Percentiles rank a stretch among this genome's conserved stretches.
Conservation (phyloP, 176 grass and related monocot species). For the Cenchrus americanus region DNA sequence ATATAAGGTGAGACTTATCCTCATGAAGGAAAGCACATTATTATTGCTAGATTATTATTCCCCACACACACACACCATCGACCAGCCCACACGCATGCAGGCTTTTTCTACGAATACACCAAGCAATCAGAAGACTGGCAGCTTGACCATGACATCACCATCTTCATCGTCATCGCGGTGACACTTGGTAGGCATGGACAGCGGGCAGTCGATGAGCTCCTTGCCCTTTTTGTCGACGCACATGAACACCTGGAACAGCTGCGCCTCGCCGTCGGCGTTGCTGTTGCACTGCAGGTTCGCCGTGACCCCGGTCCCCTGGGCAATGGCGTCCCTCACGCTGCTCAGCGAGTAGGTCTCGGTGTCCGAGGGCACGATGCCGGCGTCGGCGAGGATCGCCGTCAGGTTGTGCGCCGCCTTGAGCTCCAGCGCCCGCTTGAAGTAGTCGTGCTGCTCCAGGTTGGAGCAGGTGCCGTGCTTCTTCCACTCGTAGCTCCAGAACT, state of each 20-base stretch:
- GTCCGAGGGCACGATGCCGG: constrained; percentile 65
- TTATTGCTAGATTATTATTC: too few species aligned
- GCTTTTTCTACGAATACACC: too few species aligned
- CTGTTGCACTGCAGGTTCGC: constrained; percentile 72
- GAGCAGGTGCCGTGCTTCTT: constrained; percentile 85
- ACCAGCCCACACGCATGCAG: too few species aligned
- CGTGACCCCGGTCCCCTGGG: constrained; percentile 28
- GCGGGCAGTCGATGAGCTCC: constrained; percentile 68
- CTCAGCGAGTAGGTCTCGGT: constrained; percentile 37
- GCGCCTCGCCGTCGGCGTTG: constrained; percentile 39
- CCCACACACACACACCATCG: too few species aligned
- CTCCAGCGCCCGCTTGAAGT: constrained; percentile 57
- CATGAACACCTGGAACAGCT: constrained; percentile 84
- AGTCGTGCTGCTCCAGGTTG: constrained; percentile 58
- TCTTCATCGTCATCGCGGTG: not conserved
- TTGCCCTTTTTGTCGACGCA: constrained; percentile 53
- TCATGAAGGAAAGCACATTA: too few species aligned
- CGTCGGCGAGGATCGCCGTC: constrained; percentile 45
- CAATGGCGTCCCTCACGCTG: constrained; percentile 56
- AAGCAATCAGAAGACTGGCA: constrained; percentile 56
- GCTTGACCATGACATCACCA: constrained; percentile 33
- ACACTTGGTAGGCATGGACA: constrained; percentile 51
- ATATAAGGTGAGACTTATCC: too few species aligned
- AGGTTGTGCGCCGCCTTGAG: constrained; percentile 59
- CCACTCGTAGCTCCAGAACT: constrained; percentile 91